Evolutionary conservation across 352 stramenopile genomes (phyloP), one percentile per base, ranked within the genome.

Genomic region (Globisporangium sylvaticum): DNA sequence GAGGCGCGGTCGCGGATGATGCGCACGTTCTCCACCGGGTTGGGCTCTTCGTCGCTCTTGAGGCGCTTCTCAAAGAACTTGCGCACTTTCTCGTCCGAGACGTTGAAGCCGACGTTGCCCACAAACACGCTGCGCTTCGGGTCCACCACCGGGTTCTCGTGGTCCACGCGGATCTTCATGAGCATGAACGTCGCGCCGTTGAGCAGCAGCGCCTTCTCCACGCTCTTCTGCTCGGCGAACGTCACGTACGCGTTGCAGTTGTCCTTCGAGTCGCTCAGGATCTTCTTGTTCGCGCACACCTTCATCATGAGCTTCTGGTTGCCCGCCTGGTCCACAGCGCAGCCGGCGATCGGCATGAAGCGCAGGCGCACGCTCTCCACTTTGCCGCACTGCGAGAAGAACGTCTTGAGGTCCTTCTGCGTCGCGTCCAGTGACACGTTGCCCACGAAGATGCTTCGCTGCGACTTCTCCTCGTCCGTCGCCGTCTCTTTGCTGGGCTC

Each of bases 231-330:
- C 4, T 76, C 62, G 8, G 66, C 76, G 66, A 97, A 98, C 32
- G 90, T 91, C 63, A 98, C 85, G 78, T 97, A 98, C 39, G 91
- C 92, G 66, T 97, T 97, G 73, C 89, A 96, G 60, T 86, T 94
- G 72, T 97, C 90, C 61, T 92, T 92, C n/a, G 80, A 76, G 48
- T 91, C 80, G 20, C 68, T 83, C 55, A 96, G 74, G 48, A 97
- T 80, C 71, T 96, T 96, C 67, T 92, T 92, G 76, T 92, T 96
- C 4, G 87, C 86, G 63, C 86, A 96, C 42, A 97, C 90, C 66
- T 97, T 97, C 79, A 91, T 94, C 73, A 97, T 84, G 34, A 97
- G 80, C 74, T 94, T 94, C 74, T 97, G 90, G 69, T 98, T 96
- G 66, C 91, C 91, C 59, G 83, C 71, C 61, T 98, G 70, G 66